Evolutionary conservation across 208 protist species (phyloP), one percentile per base, ranked within the genome.

Genomic region (Leishmania tropica): DNA sequence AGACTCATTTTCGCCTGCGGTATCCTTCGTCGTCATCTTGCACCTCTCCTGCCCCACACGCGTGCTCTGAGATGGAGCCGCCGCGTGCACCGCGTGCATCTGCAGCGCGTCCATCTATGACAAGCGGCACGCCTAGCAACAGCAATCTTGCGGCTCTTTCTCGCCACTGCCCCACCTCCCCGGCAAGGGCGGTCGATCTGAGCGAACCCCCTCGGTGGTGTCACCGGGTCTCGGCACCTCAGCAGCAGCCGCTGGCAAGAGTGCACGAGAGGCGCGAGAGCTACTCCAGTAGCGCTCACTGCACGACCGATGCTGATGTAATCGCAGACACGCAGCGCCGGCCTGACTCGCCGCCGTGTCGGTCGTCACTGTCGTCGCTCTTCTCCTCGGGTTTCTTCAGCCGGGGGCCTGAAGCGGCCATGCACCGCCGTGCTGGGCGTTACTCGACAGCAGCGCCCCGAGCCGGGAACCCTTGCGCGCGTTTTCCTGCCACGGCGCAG

Each of bases 351-450:
- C n/a, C 48, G 17, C 74, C 47, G 51, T 40, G 2, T 28, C 19
- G 11, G 37, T n/a, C 74, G 6, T 53, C 64, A 51, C 51, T 80
- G 11, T 10, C 76, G 40, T 31, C 64, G 40, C 64, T 53, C 42
- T 35, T 80, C 24, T n/a, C 58, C 56, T 58, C 62, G 11, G 76
- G 42, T 1, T 51, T 56, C 62, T 71, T 70, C 11, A 17, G 40
- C 21, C 56, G 64, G 28, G 60, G 76, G 28, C 28, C 60, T 6
- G 76, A 28, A 24, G 58, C 45, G 10, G 62, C 76, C 42, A 71
- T 80, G 28, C 76, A 24, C 13, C 35, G 76, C 24, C 40, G 60
- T 24, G 60, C 76, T 24, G 76, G 45, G 75, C 75, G 11, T 6
- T 45, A 68, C 45, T 19, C 73, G 1, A 15, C 3, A 1, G 68